phyloP scores from a whole-genome alignment of 805 yeast genomes.

The Pichia californica region DNA sequence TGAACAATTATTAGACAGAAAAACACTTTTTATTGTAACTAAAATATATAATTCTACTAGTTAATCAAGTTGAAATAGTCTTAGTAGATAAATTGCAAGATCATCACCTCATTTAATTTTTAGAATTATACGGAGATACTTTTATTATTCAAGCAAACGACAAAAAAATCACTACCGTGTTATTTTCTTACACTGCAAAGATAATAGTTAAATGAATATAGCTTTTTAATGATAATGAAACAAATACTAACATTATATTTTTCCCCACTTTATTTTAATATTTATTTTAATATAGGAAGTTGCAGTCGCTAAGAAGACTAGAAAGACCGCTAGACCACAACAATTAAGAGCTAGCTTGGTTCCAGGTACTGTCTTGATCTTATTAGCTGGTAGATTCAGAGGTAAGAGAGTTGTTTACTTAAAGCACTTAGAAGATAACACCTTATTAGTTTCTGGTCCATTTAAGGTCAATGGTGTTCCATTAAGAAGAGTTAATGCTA shows the following conservation, averaged over 20 bases:
- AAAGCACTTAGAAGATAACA: slow-evolving; percentile 96
- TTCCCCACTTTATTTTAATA: background rate
- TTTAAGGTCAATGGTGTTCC: slow-evolving; percentile 99
- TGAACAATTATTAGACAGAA: too few species aligned
- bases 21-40: too few species aligned
- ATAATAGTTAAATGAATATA: too few species aligned
- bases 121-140: too few species aligned
- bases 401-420: slow-evolving; percentile 99
- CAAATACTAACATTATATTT: slow-evolving; percentile 7
- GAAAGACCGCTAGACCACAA: slow-evolving; percentile 90
- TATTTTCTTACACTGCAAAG: too few species aligned
- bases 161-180: too few species aligned
- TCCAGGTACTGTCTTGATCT: slow-evolving; percentile 96
- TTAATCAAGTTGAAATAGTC: too few species aligned
- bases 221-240: too few species aligned
- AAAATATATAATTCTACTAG: too few species aligned
- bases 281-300: slow-evolving; percentile 47
- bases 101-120: too few species aligned
- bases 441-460: slow-evolving; percentile 95
- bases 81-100: too few species aligned
- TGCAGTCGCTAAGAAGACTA: slow-evolving; percentile 71
- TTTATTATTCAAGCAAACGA: too few species aligned
- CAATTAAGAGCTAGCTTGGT: slow-evolving; percentile 92
- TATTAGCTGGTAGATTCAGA: slow-evolving; percentile 99
- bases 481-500: slow-evolving; percentile 96